Evolutionary conservation across 2,329 filamentous ascomycete genomes (phyloP).

Genomic region (Cordyceps javanica): DNA sequence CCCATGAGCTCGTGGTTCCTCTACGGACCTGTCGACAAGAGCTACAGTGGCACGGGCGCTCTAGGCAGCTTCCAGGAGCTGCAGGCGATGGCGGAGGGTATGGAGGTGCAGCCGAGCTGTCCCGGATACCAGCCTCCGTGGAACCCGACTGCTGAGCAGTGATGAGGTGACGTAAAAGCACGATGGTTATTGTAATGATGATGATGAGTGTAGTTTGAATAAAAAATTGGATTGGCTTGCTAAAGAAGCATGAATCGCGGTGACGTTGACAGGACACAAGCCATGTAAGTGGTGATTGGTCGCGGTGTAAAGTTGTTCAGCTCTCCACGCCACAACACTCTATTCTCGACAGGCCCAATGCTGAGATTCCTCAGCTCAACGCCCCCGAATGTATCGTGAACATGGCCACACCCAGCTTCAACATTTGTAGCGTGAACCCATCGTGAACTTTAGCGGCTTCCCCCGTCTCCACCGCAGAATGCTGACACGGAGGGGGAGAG

Average conservation of each 20-base stretch:
- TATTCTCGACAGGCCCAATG: neutral
- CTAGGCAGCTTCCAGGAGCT: slow-evolving; percentile 21
- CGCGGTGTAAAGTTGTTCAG: neutral
- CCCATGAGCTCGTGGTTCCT: slow-evolving; percentile 36
- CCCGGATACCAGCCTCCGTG: neutral
- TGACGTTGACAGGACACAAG: neutral
- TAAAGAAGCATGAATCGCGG: neutral
- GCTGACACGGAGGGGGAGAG: neutral
- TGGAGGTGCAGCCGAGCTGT: slow-evolving; percentile 5
- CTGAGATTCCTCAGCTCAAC: neutral
- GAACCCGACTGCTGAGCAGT: neutral
- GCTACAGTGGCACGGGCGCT: slow-evolving; percentile 15
- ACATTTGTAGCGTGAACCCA: neutral
- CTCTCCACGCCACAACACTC: neutral
- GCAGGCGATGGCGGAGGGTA: neutral
- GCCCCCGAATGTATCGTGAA: neutral
- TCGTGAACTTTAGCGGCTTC: neutral
- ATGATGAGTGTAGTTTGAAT: neutral
- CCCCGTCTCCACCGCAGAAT: neutral
- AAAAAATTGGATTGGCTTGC: neutral
- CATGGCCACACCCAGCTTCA: neutral
- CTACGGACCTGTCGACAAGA: slow-evolving; percentile 29
- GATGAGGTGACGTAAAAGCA: neutral
- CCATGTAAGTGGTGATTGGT: neutral
- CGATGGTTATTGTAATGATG: neutral